These are phyloP conservation scores for Didymella keratinophila DNA, from an alignment of 2,329 filamentous ascomycete genomes.

Conservation along the genomic window DNA sequence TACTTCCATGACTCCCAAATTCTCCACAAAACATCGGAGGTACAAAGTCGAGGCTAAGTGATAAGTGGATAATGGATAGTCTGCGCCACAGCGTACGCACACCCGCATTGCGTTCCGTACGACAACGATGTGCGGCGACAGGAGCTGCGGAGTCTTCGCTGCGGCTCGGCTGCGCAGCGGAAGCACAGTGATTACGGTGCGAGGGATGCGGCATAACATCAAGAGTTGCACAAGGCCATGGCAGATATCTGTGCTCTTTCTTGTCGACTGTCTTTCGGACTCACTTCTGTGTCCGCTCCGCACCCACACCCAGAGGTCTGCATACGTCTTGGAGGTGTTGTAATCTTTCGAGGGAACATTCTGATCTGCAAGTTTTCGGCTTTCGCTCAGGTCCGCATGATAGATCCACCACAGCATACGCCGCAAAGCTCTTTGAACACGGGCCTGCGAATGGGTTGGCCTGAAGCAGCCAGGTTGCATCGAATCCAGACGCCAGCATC, in stretches of 20 bases:
- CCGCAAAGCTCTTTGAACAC: neutral
- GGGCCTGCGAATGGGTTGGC: neutral
- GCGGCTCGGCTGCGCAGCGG: constrained; percentile 12
- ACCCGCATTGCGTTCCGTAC: constrained; percentile 16
- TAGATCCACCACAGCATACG: neutral
- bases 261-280: constrained; percentile 5
- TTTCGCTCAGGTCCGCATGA: neutral
- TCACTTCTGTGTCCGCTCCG: constrained; percentile 3
- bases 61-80: neutral
- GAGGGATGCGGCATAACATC: constrained; percentile 16
- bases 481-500: constrained; percentile 1
- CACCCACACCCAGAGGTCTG: neutral
- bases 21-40: neutral
- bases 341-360: neutral
- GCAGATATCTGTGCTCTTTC: constrained; percentile 9
- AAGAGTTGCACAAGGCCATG: constrained; percentile 15
- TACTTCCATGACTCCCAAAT: neutral
- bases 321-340: neutral
- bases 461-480: constrained; percentile 1
- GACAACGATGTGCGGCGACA: neutral
- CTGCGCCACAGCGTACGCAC: constrained; percentile 13
- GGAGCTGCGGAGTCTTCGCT: constrained; percentile 13
- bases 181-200: constrained; percentile 5
- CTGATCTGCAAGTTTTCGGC: neutral
- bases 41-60: neutral